Percentiles rank a stretch among this genome's conserved stretches.
These are phyloP conservation scores for Penicillium samsonianum DNA, from an alignment of 495 filamentous ascomycete species.

Conservation along the genomic window DNA sequence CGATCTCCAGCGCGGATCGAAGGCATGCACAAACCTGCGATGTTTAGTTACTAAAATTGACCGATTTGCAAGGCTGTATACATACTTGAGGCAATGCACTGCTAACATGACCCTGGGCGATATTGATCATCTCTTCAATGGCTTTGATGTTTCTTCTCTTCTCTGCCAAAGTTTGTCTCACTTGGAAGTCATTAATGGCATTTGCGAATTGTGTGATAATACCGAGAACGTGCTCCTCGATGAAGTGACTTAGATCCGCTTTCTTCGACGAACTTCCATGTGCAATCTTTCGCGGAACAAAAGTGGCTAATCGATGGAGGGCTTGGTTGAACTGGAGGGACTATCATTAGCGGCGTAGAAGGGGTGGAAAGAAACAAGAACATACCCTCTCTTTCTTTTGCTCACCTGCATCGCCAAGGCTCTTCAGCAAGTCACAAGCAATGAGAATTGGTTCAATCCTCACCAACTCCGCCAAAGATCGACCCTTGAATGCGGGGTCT, in stretches of 20 bases:
- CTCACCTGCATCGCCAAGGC: conserved; percentile 67
- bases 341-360: neutral
- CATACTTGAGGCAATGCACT: conserved; percentile 82
- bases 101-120: conserved; percentile 67
- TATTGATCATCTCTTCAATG: conserved; percentile 82
- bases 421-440: conserved; percentile 82
- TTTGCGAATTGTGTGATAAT: conserved; percentile 82
- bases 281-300: conserved; percentile 57
- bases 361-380: conserved; percentile 2
- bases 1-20: conserved; percentile 74
- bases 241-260: conserved; percentile 66
- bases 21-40: conserved; percentile 68
- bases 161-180: conserved; percentile 60
- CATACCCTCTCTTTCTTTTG: conserved; percentile 58
- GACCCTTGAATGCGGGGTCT: conserved; percentile 65
- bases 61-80: conserved; percentile 41
- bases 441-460: conserved; percentile 72
- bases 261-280: conserved; percentile 53
- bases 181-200: conserved; percentile 70
- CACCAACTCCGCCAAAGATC: conserved; percentile 67
- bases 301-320: conserved; percentile 64
- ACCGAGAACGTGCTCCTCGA: conserved; percentile 84
- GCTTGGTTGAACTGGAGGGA: conserved; percentile 54
- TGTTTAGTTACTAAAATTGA: neutral
- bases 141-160: conserved; percentile 74